Evolutionary conservation across 176 grass and related monocot genomes (phyloP), one percentile per base, ranked within the genome.

Genomic region (Secale cereale): DNA sequence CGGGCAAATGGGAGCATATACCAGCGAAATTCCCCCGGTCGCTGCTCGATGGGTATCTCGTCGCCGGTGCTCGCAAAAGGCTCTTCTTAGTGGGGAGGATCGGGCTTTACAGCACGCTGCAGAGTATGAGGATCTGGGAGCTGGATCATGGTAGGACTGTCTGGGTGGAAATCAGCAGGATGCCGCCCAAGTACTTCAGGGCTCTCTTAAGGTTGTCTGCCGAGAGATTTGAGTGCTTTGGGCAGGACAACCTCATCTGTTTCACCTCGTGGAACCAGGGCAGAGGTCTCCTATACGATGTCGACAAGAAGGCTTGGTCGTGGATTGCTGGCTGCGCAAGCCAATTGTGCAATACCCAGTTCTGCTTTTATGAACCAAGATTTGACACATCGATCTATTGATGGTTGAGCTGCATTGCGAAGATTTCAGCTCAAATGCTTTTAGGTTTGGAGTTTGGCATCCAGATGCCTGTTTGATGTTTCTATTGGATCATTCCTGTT

Each of bases 251-350:
- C 74, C 87, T 95, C 50, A 98, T 98, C 32, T 98, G 89, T 85
- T 98, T 98, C 87, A 98, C 96, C 6, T 95, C 93, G 2, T 98
- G 96, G 96, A 98, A 98, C 83, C 96, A 98, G 83, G 96, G 96
- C 35, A 98, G 92, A 78, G 93, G 96, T 43, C 91, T 98, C 67
- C 84, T 98, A 6, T 98, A 98, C 8, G 91, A 98, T 8, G 93
- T 98, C 1, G 96, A 98, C 79, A 94, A 90, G 80, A 98, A 98
- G 68, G 56, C 83, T 52, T 98, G 96, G 96, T 95, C 93, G 8
- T 98, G 96, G 96, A 94, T 98, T 68, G 81, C 87, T 31, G 93
- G 93, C 1, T 95, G 91, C 30, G 89, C 93, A 22, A 93, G 87
- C 60, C 96, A 98, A 28, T 79, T 95, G 50, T 98, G 96, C 85